These are phyloP conservation scores for Phytopythium vexans DNA, from an alignment of 352 stramenopile species.

Conservation along the genomic window DNA sequence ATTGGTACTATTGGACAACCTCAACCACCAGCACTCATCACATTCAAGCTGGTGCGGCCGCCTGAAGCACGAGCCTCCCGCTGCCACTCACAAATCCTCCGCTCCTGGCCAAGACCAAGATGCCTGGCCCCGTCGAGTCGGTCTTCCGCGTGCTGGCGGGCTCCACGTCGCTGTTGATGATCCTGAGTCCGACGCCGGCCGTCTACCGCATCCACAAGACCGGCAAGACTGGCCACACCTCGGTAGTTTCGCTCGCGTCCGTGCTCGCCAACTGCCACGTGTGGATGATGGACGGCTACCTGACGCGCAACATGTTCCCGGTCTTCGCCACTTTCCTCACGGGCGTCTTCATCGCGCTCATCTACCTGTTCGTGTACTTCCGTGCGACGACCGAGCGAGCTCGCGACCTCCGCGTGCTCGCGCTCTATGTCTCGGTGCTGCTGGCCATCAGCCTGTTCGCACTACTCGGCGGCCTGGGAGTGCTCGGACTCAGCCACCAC, in stretches of 20 bases:
- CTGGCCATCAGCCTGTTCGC: conserved; percentile 33
- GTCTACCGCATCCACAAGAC: conserved; percentile 44
- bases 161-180: conserved; percentile 39
- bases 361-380: conserved; percentile 28
- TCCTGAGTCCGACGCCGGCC: conserved; percentile 32
- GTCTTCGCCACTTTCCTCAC: conserved; percentile 33
- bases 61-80: too few relatives aligned
- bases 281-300: conserved; percentile 41
- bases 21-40: too few relatives aligned
- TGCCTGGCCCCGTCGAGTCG: conserved; percentile 25
- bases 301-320: conserved; percentile 35
- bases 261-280: conserved; percentile 42
- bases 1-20: too few relatives aligned
- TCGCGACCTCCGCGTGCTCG: conserved; percentile 14
- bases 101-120: conserved; percentile 1
- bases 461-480: conserved; percentile 20
- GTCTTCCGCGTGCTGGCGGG: conserved; percentile 29
- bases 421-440: conserved; percentile 19
- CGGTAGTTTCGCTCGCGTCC: conserved; percentile 37
- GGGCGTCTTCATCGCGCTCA: conserved; percentile 21
- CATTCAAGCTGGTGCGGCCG: too few relatives aligned
- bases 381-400: conserved; percentile 18
- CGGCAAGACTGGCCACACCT: conserved; percentile 33
- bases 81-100: conserved; percentile 1
- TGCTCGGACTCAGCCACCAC: conserved; percentile 25